Base-by-base conservation (phyloP, 2,329 filamentous ascomycete species). In the Alternaria consortialis region DNA sequence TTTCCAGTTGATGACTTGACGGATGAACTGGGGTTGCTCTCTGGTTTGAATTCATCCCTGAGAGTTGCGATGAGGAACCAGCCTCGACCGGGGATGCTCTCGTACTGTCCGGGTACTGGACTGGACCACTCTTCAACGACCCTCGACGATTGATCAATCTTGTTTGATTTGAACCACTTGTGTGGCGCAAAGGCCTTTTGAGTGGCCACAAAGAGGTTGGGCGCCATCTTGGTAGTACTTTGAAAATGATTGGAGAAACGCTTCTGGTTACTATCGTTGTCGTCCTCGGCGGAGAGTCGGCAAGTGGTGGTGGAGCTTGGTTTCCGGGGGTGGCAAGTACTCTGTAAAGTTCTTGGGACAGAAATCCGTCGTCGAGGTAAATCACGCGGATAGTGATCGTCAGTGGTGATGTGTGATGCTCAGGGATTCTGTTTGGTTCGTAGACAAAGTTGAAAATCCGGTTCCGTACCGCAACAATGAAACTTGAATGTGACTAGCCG, bases 151-250 rank as follows among this genome's bases (percentile, higher is more conserved):
- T 77, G 77, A 25, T 80, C 75, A 54, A 75, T 75, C 36, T 80
- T 74, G 39, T 75, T 73, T 20, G 72, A 77, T 37, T 80, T 76
- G 53, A 84, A 84, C 83, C 83, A 84, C 75, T 84, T 83, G 60
- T 78, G 74, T 7, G 83, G 83, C 55, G 80, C 81, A 71, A 83
- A 82, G 44, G 82, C 73, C 53, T 77, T 80, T 56, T 83, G 82
- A n/a, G 82, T 77, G 52, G 81, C 83, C 69, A 84, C 69, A 56
- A 83, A 82, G 50, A 84, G 79, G 68, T 85, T 85, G 63, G 83
- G 83, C 42, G 83, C 80, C 83, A 85, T 85, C 60, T 40, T 50
- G 56, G 66, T 32, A n/a, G 52, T 53, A 27, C 39, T 47, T 56
- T 52, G 44, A 56, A 47, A 36, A 39, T 32, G 32, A 17, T 37